These are phyloP conservation scores for Ustilago sp. DNA, from an alignment of 1,284 basidiomycete species.

Conservation along the genomic window DNA sequence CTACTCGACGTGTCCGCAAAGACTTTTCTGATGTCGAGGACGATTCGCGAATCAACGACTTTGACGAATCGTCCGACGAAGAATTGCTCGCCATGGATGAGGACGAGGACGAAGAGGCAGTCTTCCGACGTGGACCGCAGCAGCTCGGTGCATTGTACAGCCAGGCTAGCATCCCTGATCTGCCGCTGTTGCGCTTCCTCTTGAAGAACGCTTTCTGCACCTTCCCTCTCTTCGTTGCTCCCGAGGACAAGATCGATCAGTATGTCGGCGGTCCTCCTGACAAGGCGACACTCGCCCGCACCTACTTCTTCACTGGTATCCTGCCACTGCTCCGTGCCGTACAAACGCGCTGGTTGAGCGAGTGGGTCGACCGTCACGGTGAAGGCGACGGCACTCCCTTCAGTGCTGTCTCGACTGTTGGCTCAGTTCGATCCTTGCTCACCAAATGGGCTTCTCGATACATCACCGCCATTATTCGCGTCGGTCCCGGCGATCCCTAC, in stretches of 20 bases:
- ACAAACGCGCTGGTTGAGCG: conserved; percentile 62
- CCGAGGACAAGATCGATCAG: conserved; percentile 49
- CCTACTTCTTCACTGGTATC: conserved; percentile 55
- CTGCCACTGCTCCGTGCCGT: conserved; percentile 60
- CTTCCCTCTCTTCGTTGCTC: conserved; percentile 64
- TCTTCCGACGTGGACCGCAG: conserved; percentile 56
- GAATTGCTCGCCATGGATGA: conserved; percentile 47
- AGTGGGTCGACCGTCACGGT: conserved; percentile 61
- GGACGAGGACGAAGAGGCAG: conserved; percentile 61
- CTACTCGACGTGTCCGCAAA: conserved; percentile 18
- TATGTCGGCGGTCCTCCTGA: conserved; percentile 50
- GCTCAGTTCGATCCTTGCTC: conserved; percentile 41
- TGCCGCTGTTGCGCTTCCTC: conserved; percentile 63
- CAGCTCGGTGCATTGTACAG: conserved; percentile 46
- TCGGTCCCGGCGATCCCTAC: conserved; percentile 56
- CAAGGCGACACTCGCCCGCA: conserved; percentile 58
- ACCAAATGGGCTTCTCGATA: conserved; percentile 58
- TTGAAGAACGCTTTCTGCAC: conserved; percentile 64
- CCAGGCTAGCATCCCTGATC: conserved; percentile 44
- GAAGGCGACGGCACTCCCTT: conserved; percentile 64
- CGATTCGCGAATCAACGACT: conserved; percentile 61
- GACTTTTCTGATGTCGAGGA: conserved; percentile 43
- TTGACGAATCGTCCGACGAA: conserved; percentile 54
- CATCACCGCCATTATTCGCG: conserved; percentile 58
- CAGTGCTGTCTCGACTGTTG: conserved; percentile 48